Base-by-base conservation (phyloP, 1,139 yeast genomes). In the Yamadazyma atmosphaerica region DNA sequence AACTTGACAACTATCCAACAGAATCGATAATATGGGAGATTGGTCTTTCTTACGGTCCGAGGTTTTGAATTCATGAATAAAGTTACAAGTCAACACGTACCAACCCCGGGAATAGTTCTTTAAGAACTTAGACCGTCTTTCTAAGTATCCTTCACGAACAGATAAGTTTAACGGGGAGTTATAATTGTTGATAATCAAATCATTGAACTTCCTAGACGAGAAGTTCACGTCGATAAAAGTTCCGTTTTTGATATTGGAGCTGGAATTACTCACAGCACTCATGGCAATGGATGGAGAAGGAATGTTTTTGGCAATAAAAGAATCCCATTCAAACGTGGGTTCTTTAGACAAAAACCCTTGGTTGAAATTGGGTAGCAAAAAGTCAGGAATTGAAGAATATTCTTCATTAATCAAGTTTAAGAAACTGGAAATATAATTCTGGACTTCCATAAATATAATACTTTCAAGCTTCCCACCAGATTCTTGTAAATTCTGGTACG, bases 381-480 rank as follows among this genome's bases (percentile, higher is more conserved):
- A 73, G 47, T 81, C 81, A 45, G 83, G 78, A 13, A 84, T 79
- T 26, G 83, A 68, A 44, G 82, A 81, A 30, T 87, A 81, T 57
- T 86, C 90, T 44, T 77, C 79, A 34, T 81, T 83, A 38, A 85
- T 63, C 26, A 82, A 60, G 44, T 78, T 79, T 25, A 94, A 85
- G 62, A 83, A 90, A 34, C 75, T 76, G 8, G 83, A 77, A 46
- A 89, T 61, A 27, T 94, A 88, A 51, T 81, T 83, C 64, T 90
- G 98, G 38, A 92, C 70, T 58, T 90, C 96, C 58, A 81, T 73
- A 30, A 86, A 88, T 16, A 92, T 94, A 44, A 88, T 92, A 47
- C 84, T 81, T 61, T 90, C 98, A 49, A 94, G 74, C 56, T 89
- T 94, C 43, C 85, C 81, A 34, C 96, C 97, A 1, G 96, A 86